These are phyloP conservation scores for Aechmea fasciata DNA, from an alignment of 176 grass and related monocot species.

Conservation along the genomic window DNA sequence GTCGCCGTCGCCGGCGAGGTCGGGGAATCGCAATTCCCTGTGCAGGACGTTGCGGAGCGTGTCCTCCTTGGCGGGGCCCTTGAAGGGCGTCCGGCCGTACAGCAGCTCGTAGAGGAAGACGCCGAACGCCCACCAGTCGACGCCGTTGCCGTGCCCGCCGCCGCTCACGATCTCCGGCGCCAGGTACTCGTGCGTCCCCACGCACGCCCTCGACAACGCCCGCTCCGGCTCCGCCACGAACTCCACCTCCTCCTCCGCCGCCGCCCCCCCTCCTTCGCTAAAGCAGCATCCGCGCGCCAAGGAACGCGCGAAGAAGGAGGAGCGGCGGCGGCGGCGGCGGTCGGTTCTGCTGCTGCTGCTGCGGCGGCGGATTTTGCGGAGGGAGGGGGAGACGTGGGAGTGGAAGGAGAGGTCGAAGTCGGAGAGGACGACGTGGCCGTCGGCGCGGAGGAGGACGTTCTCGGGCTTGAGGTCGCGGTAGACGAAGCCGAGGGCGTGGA, in stretches of 20 bases:
- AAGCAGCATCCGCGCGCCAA: not conserved
- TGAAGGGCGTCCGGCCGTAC: slow-evolving; percentile 83
- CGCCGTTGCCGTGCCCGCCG: slow-evolving; percentile 69
- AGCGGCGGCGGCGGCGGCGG: not conserved
- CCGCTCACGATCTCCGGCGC: slow-evolving; percentile 73
- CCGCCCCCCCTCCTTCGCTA: slow-evolving; percentile 26
- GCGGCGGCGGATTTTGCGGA: slow-evolving; percentile 20
- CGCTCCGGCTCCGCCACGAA: slow-evolving; percentile 72
- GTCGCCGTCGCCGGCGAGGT: slow-evolving; percentile 26
- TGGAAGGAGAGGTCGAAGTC: slow-evolving; percentile 85
- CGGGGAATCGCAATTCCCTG: slow-evolving; percentile 59
- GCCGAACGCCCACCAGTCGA: slow-evolving; percentile 97
- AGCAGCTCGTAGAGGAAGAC: slow-evolving; percentile 89
- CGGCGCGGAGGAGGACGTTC: slow-evolving; percentile 71
- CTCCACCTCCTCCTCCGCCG: slow-evolving; percentile 35
- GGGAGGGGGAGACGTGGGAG: slow-evolving; percentile 48
- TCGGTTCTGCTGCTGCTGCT: slow-evolving; percentile 30
- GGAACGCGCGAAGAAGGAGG: too few relatives aligned
- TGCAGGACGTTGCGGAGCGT: slow-evolving; percentile 79
- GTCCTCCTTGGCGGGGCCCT: slow-evolving; percentile 66
- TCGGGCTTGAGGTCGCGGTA: slow-evolving; percentile 96
- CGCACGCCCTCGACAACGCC: slow-evolving; percentile 69
- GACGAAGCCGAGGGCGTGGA: slow-evolving; percentile 81
- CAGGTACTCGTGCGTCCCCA: slow-evolving; percentile 94
- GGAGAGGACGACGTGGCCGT: slow-evolving; percentile 83